Conservation (phyloP, 805 yeast genomes). For the Pichia thaimueangensis region DNA sequence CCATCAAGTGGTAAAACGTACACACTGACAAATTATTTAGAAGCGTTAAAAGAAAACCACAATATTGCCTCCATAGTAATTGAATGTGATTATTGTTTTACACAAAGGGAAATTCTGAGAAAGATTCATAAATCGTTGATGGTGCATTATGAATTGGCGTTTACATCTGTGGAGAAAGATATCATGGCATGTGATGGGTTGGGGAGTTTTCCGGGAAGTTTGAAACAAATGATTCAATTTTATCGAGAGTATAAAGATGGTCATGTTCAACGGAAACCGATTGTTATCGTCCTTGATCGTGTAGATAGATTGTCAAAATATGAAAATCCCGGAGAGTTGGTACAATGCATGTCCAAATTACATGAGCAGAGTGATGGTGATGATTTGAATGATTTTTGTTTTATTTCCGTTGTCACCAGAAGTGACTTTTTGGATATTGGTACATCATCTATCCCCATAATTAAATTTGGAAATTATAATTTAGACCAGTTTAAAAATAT, state of each 20-base stretch:
- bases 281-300: slow-evolving; percentile 42
- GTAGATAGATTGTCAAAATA: slow-evolving; percentile 35
- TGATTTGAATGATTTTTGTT: slow-evolving; percentile 25
- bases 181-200: slow-evolving; percentile 34
- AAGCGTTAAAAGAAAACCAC: slow-evolving; percentile 14
- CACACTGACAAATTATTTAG: slow-evolving; percentile 30
- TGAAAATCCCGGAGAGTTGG: slow-evolving; percentile 32
- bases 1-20: slow-evolving; percentile 44
- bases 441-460: slow-evolving; percentile 36
- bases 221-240: slow-evolving; percentile 31
- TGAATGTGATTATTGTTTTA: slow-evolving; percentile 41
- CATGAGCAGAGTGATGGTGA: slow-evolving; percentile 36
- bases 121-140: slow-evolving; percentile 28
- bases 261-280: slow-evolving; percentile 22
- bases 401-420: slow-evolving; percentile 36
- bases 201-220: slow-evolving; percentile 33
- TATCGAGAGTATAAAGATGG: neutral
- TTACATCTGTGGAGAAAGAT: slow-evolving; percentile 5
- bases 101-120: slow-evolving; percentile 36
- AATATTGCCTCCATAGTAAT: slow-evolving; percentile 29
- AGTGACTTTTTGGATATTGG: slow-evolving; percentile 33
- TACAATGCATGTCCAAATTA: slow-evolving; percentile 35
- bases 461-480: slow-evolving; percentile 35
- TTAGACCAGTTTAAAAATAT: slow-evolving; percentile 34
- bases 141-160: slow-evolving; percentile 7